Base-by-base conservation (phyloP, 2,329 filamentous ascomycete species). In the Stagonosporopsis rhizophila region DNA sequence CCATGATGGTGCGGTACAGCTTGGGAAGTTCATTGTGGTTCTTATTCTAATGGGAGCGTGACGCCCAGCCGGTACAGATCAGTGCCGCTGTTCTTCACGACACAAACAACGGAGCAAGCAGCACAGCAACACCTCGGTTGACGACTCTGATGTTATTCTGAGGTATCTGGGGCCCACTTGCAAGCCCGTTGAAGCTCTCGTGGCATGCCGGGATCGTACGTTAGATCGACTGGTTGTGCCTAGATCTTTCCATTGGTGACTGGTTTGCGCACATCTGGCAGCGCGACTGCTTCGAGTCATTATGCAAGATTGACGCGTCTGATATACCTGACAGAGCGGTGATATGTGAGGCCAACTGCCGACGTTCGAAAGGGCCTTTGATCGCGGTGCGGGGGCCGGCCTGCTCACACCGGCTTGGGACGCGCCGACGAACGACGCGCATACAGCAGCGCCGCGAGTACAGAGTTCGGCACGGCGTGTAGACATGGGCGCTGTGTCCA, bases 1-100 rank as follows among this genome's bases (percentile, higher is more conserved):
- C 65, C 59, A 42, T 62, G 65, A 67, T 65, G 62, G 59, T 17
- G 41, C 42, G 9, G 9, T 28, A 11, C 11, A 6, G 14, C 17
- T 14, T 7, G 17, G 6, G 8, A 35, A 12, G 8, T 14, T 28
- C 19, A 42, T 25, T 22, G 22, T 30, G 35, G 17, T 39, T 17
- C 14, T 50, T n/a, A n/a, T 6, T 14, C 17, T 32, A 37, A 19
- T 15, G 39, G 20, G 12, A 37, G n/a, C 20, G 30, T n/a, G n/a
- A n/a, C 11, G 52, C 41, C 9, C 34, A 27, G 19, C 35, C 45
- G 19, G 35, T 19, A 14, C 19, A 6, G 12, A 23, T 20, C 12
- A 7, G n/a, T n/a, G n/a, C 39, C 14, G 9, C 7, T 15, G 32
- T 15, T 19, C 11, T 27, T 8, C 39, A 27, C 9, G 23, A 30